Evolutionary conservation across 129 eudicot species (phyloP).

Genomic region (Oenanthe sinensis): DNA sequence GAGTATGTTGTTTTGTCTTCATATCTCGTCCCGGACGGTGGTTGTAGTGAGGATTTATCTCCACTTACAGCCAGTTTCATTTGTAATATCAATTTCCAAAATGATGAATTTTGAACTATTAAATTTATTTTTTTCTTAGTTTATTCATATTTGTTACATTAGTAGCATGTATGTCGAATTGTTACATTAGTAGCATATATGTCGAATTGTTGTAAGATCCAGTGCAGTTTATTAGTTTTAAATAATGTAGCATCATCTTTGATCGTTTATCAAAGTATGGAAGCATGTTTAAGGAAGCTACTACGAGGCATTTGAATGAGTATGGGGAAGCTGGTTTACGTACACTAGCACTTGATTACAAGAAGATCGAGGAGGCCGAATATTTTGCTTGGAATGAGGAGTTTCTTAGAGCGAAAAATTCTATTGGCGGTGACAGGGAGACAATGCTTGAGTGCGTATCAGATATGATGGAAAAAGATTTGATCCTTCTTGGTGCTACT

Average conservation of each 20-base stretch:
- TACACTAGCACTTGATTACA: slow-evolving; percentile 54
- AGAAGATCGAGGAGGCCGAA: slow-evolving; percentile 45
- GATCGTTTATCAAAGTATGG: slow-evolving; percentile 50
- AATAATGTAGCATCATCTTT: slow-evolving; percentile 43
- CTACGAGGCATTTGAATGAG: slow-evolving; percentile 50
- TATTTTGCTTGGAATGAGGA: slow-evolving; percentile 52
- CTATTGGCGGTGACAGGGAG: slow-evolving; percentile 44
- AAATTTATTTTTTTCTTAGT: not conserved
- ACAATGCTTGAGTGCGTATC: slow-evolving; percentile 41
- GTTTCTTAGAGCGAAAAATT: slow-evolving; percentile 44
- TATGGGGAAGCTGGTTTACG: slow-evolving; percentile 63
- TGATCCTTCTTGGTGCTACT: slow-evolving; percentile 64
- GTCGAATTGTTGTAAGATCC: not conserved
- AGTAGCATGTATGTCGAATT: not conserved
- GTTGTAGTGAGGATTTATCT: too few relatives aligned
- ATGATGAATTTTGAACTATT: not conserved
- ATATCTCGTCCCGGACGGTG: too few relatives aligned
- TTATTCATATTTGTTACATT: not conserved
- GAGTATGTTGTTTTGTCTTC: too few relatives aligned
- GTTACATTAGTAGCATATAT: not conserved
- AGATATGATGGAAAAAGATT: slow-evolving; percentile 53
- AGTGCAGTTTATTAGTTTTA: slow-evolving; percentile 2
- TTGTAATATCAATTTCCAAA: not conserved
- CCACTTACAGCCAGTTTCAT: not conserved
- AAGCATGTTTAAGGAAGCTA: slow-evolving; percentile 34